Base-by-base conservation (phyloP, 2,329 filamentous ascomycete genomes). In the Calonectria henricotiae region DNA sequence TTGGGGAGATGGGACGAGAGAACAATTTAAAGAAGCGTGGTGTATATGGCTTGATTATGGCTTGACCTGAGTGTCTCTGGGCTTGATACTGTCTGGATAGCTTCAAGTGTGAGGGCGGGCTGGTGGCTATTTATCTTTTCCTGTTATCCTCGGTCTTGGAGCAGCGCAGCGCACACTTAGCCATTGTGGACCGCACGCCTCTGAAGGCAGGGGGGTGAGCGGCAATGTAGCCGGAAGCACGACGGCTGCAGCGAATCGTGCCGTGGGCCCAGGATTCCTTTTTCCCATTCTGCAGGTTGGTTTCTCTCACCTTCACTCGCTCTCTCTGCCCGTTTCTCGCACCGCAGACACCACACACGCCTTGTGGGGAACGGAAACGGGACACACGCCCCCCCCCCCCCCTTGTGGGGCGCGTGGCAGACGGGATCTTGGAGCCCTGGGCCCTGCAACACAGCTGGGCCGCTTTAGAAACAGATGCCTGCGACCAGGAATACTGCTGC, bases 121-220 rank as follows among this genome's bases (percentile, higher is more conserved):
- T 23, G 66, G 41, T 75, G 75, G 68, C 64, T 77, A 77, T 77
- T 77, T 77, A 77, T 77, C 70, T 63, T 51, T 55, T 70, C 37
- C 54, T 55, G 47, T 30, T 35, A 68, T 47, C 67, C 58, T 67
- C 37, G 67, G 67, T 62, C 61, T 39, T 66, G 49, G 49, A 30
- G 27, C 23, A 54, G 66, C 55, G 47, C n/a, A 65, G 35, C 61
- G 54, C 44, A 46, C 55, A 41, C 67, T 60, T 62, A 20, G 71
- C 73, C 65, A 73, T 30, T 23, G 51, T 55, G 51, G 51, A 37
- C 30, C 43, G 43, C 41, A 43, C 41, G 41, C 41, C 32, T 37
- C 7, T 5, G 11, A 30, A 32, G 51, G 27, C 12, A 27, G 46
- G 11, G 46, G 46, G 25, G 46, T 30, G 46, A 20, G 20, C 20